These are phyloP conservation scores for Apiotrichum gamsii DNA, from an alignment of 1,284 basidiomycete genomes.

Conservation along the genomic window DNA sequence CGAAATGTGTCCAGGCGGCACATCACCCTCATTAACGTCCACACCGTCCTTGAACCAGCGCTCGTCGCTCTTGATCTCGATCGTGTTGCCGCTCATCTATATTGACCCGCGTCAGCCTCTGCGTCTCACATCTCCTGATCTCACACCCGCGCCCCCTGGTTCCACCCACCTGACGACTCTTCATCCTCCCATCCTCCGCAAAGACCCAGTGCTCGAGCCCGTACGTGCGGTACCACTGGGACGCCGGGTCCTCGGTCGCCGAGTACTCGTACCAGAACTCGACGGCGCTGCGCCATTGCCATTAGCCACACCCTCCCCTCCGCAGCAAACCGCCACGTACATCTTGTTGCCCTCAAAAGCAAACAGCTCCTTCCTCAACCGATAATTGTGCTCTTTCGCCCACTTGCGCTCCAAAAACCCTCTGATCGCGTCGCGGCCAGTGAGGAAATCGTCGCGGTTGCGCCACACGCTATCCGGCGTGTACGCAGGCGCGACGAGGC, in stretches of 20 bases:
- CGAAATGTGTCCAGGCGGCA: background rate
- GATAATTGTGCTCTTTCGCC: conserved; percentile 52
- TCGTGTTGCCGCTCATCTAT: conserved; percentile 58
- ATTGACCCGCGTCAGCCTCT: no score
- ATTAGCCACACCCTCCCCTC: conserved; percentile 32
- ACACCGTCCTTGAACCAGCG: conserved; percentile 56
- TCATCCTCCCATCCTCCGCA: conserved; percentile 54
- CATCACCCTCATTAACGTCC: conserved; percentile 25
- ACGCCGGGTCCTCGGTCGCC: conserved; percentile 19
- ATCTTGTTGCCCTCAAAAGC: conserved; percentile 57
- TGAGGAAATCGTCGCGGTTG: conserved; percentile 55
- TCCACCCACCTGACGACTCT: conserved; percentile 39
- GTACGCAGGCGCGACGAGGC: conserved; percentile 50
- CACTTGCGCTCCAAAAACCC: conserved; percentile 56
- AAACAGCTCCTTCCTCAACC: conserved; percentile 57
- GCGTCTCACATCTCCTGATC: no score
- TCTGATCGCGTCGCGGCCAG: conserved; percentile 52
- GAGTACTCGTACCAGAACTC: conserved; percentile 61
- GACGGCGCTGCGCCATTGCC: conserved; percentile 22
- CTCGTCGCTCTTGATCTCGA: conserved; percentile 52
- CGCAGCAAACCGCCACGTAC: conserved; percentile 52
- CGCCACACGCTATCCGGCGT: conserved; percentile 57
- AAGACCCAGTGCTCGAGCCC: conserved; percentile 61
- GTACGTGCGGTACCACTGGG: conserved; percentile 56
- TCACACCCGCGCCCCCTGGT: no score